Percentiles rank a stretch among this genome's conserved stretches.
Evolutionary conservation across 1,284 basidiomycete species (phyloP).

Genomic region (Ganoderma multipileum): DNA sequence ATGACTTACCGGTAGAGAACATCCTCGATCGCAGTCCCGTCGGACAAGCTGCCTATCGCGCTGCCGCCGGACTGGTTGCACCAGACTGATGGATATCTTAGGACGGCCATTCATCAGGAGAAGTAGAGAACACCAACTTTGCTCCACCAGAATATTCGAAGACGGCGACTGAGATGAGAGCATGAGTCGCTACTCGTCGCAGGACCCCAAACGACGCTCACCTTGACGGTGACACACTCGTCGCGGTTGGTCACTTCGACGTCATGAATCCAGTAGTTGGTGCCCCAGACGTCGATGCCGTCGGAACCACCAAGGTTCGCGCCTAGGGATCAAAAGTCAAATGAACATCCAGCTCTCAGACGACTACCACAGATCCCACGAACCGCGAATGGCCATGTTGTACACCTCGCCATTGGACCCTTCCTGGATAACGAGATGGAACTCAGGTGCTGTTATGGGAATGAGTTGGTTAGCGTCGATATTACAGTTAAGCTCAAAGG

Average conservation of each 20-base stretch:
- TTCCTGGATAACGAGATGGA: constrained; percentile 44
- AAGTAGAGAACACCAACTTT: constrained; percentile 27
- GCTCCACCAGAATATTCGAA: constrained; percentile 43
- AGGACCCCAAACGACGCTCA: not conserved
- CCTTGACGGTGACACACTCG: constrained; percentile 47
- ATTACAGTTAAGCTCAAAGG: not conserved
- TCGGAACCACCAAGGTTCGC: constrained; percentile 45
- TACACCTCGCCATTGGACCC: constrained; percentile 45
- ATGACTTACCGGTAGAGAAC: constrained; percentile 37
- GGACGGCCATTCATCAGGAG: not conserved
- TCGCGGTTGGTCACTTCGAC: constrained; percentile 47
- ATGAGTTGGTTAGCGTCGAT: not conserved
- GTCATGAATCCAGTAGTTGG: constrained; percentile 46
- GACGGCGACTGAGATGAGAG: constrained; percentile 35
- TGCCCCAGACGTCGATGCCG: constrained; percentile 45
- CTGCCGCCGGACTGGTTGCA: constrained; percentile 47
- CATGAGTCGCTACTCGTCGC: not conserved
- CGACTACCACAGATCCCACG: accelerated
- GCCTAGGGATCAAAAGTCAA: constrained; percentile 6
- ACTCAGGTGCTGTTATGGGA: constrained; percentile 41
- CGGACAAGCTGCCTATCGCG: constrained; percentile 44
- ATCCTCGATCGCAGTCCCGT: constrained; percentile 42
- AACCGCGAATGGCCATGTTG: constrained; percentile 45
- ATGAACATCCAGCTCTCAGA: not conserved
- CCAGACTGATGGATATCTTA: constrained; percentile 34